Evolutionary conservation across 1,139 yeast genomes (phyloP), one percentile per base, ranked within the genome.

Genomic region (Arxiozyma heterogenica): DNA sequence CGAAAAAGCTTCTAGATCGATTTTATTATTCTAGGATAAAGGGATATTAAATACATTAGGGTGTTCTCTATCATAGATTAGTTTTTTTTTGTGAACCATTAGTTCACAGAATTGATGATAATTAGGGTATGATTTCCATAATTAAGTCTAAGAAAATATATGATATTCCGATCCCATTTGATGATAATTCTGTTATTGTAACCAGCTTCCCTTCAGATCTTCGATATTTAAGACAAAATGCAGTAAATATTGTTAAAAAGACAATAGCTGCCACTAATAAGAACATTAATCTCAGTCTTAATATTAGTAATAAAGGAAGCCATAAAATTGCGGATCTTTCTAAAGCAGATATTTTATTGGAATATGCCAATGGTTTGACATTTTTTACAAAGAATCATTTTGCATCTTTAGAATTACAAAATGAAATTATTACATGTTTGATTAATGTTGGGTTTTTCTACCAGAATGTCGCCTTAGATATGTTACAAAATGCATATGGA

Each of bases 401-500:
- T 18, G 8, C 5, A 21, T 21, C 49, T 38, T 18, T 20, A 30
- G 47, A 49, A 22, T 18, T 56, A 12, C 47, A 49, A 30, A 39
- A 44, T 4, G 58, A 56, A 15, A 17, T 53, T 12, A 34, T 47
- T 15, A 47, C 47, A 17, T 46, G 53, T 15, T 38, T 63, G 20
- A 49, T 62, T 12, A 55, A 66, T 47, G 55, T 58, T 39, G 57
- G 66, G 7, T 57, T 44, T 41, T 55, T 53, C 30, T 61, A 59
- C 51, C 60, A 58, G 45, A 58, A 58, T 15, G 43, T 63, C 21
- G 54, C 65, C 1, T 52, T 61, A 22, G 58, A 61, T 23, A 53
- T 60, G 39, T 53, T 64, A 54, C 59, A 60, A 49, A 55, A 54
- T n/a, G 68, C 70, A 4, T 65, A 64, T 47, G 47, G 23, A 9